phyloP scores from a whole-genome alignment of 345 rosid species.

The thale cress (Arabidopsis thaliana) region TAIR10.1 NC_003076.8:5953501-5954000 shows the following conservation, averaged over 20 bases:
- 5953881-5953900: constrained; percentile 70
- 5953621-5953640: constrained; percentile 83
- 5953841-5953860: constrained; percentile 71
- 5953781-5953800: constrained; percentile 58
- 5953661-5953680: constrained; percentile 89
- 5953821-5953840: constrained; percentile 77
- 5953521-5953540: constrained; percentile 7
- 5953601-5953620: constrained; percentile 65
- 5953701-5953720: constrained; percentile 74
- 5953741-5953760: constrained; percentile 76
- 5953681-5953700: constrained; percentile 73
- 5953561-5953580: constrained; percentile 37
- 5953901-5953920: constrained; percentile 85
- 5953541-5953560: constrained; percentile 14
- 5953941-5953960: constrained; percentile 64
- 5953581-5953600: constrained; percentile 36
- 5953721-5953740: constrained; percentile 65
- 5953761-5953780: constrained; percentile 70
- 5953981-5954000: constrained; percentile 70
- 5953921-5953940: constrained; percentile 71
- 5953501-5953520: constrained; percentile 18
- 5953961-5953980: constrained; percentile 79
- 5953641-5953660: constrained; percentile 79
- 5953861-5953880: constrained; percentile 70
- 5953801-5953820: constrained; percentile 68